Evolutionary conservation across 1,284 basidiomycete genomes (phyloP), one percentile per base, ranked within the genome.

Genomic region (Ustilago nuda): DNA sequence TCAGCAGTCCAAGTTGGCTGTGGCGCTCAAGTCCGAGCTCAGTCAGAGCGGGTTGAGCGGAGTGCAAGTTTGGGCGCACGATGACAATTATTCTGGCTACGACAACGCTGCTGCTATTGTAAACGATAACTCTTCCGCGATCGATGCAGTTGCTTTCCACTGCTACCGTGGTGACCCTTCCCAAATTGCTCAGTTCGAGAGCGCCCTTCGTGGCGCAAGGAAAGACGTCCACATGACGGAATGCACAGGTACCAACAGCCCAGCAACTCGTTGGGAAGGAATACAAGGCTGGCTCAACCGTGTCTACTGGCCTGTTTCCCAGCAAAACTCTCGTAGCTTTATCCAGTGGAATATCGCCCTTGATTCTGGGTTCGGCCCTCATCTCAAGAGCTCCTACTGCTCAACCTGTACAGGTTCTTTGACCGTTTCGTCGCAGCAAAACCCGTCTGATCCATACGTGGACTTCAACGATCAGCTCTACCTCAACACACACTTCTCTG

Each of bases 111-210:
- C 72, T 4, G 68, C 61, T 23, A 59, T 79, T 12, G 72, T 81
- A 23, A 74, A 78, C 41, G 61, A n/a, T 15, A 76, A 78, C 46
- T 43, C 63, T 2, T 59, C 55, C 2, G 72, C 67, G 2, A 58
- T 81, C 30, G 80, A 81, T 45, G 81, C 74, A 3, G 48, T 81
- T 15, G 76, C 78, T 8, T 81, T 79, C 75, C 81, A 82, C 52
- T 80, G 80, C 50, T 82, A 82, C 48, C 71, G 73, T 4, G 81
- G 81, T n/a, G 50, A 58, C 7, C 63, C 77, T n/a, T 37, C 41
- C 2, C 61, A 76, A 43, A 72, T 80, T 8, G 43, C 64, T 12
- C 60, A 61, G 19, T 75, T 66, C 56, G 32, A 61, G 17, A 13
- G 9, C 3, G 48, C 69, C 12, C 33, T 76, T n/a, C 57, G 48